A percentile compares a stretch with the other conserved stretches of the same genome.
Conservation (phyloP, 2,329 filamentous ascomycete genomes). For the Spiromastix sp. region DNA sequence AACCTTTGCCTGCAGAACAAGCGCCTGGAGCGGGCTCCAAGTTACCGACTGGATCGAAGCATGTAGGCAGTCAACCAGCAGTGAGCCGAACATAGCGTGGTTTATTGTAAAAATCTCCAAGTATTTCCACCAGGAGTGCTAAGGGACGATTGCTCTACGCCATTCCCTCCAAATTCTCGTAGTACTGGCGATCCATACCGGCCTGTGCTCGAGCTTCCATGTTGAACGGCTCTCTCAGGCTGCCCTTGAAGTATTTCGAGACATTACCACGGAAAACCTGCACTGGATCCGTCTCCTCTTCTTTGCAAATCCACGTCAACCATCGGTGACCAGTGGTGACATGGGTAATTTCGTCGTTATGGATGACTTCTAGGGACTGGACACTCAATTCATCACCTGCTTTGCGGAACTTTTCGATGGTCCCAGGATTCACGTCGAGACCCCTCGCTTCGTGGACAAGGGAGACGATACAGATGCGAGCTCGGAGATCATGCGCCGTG, state of each 20-base stretch:
- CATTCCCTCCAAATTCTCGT: too few species aligned
- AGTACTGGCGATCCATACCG: slow-evolving; percentile 36
- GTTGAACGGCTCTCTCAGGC: slow-evolving; percentile 37
- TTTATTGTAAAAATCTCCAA: too few species aligned
- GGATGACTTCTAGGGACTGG: slow-evolving; percentile 32
- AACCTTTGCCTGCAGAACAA: too few species aligned
- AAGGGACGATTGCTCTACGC: too few species aligned
- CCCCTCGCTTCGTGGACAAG: slow-evolving; percentile 40
- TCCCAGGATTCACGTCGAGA: slow-evolving; percentile 38
- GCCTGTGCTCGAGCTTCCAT: slow-evolving; percentile 33
- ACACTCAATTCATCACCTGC: slow-evolving; percentile 34
- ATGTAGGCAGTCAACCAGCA: too few species aligned
- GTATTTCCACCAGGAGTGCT: too few species aligned
- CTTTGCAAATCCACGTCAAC: slow-evolving; percentile 38
- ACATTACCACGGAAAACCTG: slow-evolving; percentile 37
- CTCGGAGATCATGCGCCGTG: slow-evolving; percentile 35
- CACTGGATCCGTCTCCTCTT: slow-evolving; percentile 36
- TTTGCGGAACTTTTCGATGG: slow-evolving; percentile 37
- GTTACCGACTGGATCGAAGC: too few species aligned
- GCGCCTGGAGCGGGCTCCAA: too few species aligned
- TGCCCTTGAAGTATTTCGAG: slow-evolving; percentile 32
- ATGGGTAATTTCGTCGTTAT: slow-evolving; percentile 41
- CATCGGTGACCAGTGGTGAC: slow-evolving; percentile 39
- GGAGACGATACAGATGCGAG: slow-evolving; percentile 38
- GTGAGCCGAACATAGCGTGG: too few species aligned